These are phyloP conservation scores for Auricularia cornea DNA, from an alignment of 768 basidiomycete species.

Conservation along the genomic window DNA sequence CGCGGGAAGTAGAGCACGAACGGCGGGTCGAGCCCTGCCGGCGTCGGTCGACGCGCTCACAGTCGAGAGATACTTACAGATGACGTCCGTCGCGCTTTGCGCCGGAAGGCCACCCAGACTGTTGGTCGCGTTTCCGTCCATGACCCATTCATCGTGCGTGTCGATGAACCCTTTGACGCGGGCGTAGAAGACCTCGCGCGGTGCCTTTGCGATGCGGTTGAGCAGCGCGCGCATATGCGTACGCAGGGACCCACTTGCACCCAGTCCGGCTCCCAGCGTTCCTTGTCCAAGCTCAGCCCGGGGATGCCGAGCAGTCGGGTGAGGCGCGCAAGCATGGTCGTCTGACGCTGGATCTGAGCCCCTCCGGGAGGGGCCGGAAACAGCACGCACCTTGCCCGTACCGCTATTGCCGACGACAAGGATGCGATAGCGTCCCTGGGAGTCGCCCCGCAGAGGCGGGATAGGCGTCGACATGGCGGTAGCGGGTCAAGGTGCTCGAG, in stretches of 20 bases:
- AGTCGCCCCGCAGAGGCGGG: constrained; percentile 36
- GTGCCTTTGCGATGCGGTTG: constrained; percentile 8
- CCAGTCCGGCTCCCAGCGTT: constrained; percentile 48
- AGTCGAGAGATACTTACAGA: too few species aligned
- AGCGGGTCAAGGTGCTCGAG: not conserved
- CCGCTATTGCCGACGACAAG: constrained; percentile 47
- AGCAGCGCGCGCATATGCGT: not conserved
- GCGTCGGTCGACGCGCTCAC: not conserved
- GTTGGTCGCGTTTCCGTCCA: not conserved
- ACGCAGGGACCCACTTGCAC: not conserved
- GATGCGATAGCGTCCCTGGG: constrained; percentile 37
- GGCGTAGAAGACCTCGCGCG: constrained; percentile 20
- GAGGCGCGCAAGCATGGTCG: not conserved
- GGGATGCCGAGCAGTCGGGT: constrained; percentile 38
- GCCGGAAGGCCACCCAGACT: not conserved
- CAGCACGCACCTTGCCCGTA: constrained; percentile 17
- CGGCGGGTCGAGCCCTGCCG: constrained; percentile 60
- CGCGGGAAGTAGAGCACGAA: constrained; percentile 54
- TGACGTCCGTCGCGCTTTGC: not conserved
- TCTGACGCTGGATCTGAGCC: not conserved
- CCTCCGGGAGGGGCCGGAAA: not conserved
- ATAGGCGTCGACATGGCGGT: not conserved
- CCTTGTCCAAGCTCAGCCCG: constrained; percentile 36
- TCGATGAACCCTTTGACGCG: constrained; percentile 9
- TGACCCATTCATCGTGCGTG: constrained; percentile 13